Percentiles rank a stretch among this genome's conserved stretches.
Evolutionary conservation across 1,139 yeast genomes (phyloP).

Genomic region (Geotrichum reessii): DNA sequence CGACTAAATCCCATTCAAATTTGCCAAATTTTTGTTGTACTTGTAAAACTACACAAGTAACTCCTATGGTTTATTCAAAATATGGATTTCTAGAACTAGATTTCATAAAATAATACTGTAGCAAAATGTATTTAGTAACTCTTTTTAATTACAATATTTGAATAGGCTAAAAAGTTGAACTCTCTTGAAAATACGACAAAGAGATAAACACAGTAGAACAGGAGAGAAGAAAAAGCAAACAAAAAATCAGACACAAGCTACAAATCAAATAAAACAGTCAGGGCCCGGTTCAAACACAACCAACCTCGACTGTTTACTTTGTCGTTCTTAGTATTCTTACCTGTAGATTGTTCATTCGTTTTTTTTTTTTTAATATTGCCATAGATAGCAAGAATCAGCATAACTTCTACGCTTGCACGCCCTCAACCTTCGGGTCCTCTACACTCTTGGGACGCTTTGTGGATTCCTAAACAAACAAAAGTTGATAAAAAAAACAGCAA

Average conservation of each 20-base stretch:
- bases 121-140: too few species aligned
- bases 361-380: neutral
- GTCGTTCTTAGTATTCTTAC: neutral
- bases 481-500: neutral
- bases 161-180: neutral
- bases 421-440: constrained; percentile 9
- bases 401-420: constrained; percentile 1
- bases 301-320: neutral
- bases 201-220: neutral
- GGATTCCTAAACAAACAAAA: neutral
- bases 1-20: too few species aligned
- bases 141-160: too few species aligned
- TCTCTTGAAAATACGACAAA: neutral
- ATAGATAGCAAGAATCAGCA: neutral
- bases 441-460: constrained; percentile 12
- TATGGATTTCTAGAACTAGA: too few species aligned
- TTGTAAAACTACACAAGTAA: too few species aligned
- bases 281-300: neutral
- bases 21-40: too few species aligned
- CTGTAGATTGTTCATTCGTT: neutral
- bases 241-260: neutral
- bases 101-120: too few species aligned
- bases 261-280: neutral
- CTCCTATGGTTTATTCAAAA: too few species aligned
- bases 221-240: neutral